Evolutionary conservation across 495 filamentous ascomycete species (phyloP).

Genomic region (Talaromyces borbonicus): DNA sequence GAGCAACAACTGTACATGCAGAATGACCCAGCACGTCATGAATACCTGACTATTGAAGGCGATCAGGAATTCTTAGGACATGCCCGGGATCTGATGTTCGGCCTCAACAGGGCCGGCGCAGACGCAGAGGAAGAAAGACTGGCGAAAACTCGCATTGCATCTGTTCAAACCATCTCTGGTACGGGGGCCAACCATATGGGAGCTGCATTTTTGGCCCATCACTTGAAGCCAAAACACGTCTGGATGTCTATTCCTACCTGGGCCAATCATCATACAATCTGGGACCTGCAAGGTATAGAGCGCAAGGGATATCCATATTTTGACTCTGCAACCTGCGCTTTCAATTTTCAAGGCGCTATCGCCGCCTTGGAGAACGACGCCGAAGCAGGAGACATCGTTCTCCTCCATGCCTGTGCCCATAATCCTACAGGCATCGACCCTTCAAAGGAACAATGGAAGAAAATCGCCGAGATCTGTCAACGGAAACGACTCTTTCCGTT

Average conservation of each 20-base stretch:
- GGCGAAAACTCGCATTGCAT: conserved; percentile 29
- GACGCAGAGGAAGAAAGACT: conserved; percentile 12
- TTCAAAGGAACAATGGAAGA: conserved; percentile 42
- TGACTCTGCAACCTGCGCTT: conserved; percentile 30
- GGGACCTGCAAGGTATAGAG: conserved; percentile 33
- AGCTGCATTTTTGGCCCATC: conserved; percentile 65
- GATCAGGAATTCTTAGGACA: conserved; percentile 32
- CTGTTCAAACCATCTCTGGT: conserved; percentile 75
- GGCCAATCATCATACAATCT: conserved; percentile 41
- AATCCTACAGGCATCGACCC: conserved; percentile 48
- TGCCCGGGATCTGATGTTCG: conserved; percentile 39
- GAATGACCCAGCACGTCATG: conserved; percentile 33
- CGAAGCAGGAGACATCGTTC: conserved; percentile 31
- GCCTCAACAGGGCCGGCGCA: conserved; percentile 22
- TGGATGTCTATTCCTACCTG: conserved; percentile 42
- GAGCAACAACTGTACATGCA: conserved; percentile 30
- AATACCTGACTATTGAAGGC: conserved; percentile 41
- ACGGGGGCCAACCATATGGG: conserved; percentile 87
- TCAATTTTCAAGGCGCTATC: conserved; percentile 40
- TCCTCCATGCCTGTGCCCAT: conserved; percentile 46
- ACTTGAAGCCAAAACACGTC: conserved; percentile 36
- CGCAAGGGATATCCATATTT: conserved; percentile 43
- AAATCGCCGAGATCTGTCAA: conserved; percentile 40
- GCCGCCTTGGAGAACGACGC: conserved; percentile 33
- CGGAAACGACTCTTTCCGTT: conserved; percentile 43